A percentile compares a stretch with the other conserved stretches of the same genome.
Conservation (phyloP, 805 yeast species). For the Jamesozyma hellenica region DNA sequence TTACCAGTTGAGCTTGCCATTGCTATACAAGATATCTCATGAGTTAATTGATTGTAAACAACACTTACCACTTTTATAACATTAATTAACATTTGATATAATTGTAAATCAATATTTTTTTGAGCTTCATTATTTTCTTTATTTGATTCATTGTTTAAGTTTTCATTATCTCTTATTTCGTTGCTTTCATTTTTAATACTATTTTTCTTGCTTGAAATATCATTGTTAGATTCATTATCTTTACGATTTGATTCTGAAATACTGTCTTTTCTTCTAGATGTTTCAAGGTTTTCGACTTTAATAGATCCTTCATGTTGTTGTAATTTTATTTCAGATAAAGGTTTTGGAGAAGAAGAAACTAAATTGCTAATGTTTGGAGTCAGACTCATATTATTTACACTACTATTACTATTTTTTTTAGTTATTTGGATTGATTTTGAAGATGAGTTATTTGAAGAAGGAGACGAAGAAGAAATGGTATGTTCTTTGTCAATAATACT, state of each 20-base stretch:
- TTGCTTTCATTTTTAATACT: neutral
- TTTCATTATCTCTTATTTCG: neutral
- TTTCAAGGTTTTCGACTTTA: neutral
- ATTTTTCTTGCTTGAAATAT: neutral
- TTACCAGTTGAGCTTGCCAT: slow-evolving; percentile 38
- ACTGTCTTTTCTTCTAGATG: too few species aligned
- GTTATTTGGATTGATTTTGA: neutral
- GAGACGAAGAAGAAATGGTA: neutral
- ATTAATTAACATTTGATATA: slow-evolving; percentile 51
- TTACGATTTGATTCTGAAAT: neutral
- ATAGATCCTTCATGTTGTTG: neutral
- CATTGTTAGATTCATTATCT: neutral
- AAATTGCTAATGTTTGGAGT: neutral
- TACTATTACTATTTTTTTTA: neutral
- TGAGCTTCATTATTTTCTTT: slow-evolving; percentile 20
- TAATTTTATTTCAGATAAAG: too few species aligned
- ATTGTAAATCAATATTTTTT: slow-evolving; percentile 52
- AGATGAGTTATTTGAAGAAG: neutral
- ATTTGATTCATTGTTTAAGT: neutral
- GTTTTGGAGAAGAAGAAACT: neutral
- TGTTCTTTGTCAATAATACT: slow-evolving; percentile 1
- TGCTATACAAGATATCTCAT: slow-evolving; percentile 58
- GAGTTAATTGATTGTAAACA: slow-evolving; percentile 66
- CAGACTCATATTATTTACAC: too few species aligned
- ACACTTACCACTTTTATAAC: slow-evolving; percentile 63